Evolutionary conservation across 1,284 basidiomycete species (phyloP), one percentile per base, ranked within the genome.

Genomic region (Golubevia sp.): DNA sequence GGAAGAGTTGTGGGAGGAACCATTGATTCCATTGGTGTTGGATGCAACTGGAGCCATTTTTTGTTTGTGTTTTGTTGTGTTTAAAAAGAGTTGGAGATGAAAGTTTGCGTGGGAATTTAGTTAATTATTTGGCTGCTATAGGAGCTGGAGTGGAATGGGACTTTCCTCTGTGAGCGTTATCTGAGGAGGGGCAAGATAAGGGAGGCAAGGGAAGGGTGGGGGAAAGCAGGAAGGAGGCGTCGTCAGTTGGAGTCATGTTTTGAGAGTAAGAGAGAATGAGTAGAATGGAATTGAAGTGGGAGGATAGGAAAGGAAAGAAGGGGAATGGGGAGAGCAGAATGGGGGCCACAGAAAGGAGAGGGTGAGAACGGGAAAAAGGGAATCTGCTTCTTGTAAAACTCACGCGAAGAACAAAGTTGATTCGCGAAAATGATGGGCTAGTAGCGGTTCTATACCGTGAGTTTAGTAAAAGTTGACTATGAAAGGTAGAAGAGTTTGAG

Each of bases 101-200:
- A 50, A 66, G 50, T 61, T 59, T 38, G 13, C n/a, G 30, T 55
- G 25, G 34, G 23, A 30, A 18, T 2, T 18, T 21, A 24, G 15
- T 6, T 34, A 15, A 59, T 80, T 77, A 80, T 62, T 77, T 66
- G 30, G 63, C 64, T 55, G 71, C 61, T 64, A 79, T 64, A 56
- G 70, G 67, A 55, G 76, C 70, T 62, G 79, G 72, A 70, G 73
- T 73, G 63, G 75, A 69, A 71, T 79, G 79, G 62, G 71, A 74
- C 63, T 59, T 71, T 74, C 79, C 79, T 73, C 79, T 72, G 77
- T 79, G 67, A 24, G 66, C 58, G 76, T 77, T 77, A 68, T 77
- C 67, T 68, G 63, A 44, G 24, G 25, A 7, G 3, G 24, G 34
- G 24, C 21, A 51, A n/a, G 11, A 20, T 6, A 57, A 5, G 25